Percentiles rank a stretch among this genome's conserved stretches.
These are phyloP conservation scores for Mixia osmundae DNA, from an alignment of 1,284 basidiomycete species.

Conservation along the genomic window DNA sequence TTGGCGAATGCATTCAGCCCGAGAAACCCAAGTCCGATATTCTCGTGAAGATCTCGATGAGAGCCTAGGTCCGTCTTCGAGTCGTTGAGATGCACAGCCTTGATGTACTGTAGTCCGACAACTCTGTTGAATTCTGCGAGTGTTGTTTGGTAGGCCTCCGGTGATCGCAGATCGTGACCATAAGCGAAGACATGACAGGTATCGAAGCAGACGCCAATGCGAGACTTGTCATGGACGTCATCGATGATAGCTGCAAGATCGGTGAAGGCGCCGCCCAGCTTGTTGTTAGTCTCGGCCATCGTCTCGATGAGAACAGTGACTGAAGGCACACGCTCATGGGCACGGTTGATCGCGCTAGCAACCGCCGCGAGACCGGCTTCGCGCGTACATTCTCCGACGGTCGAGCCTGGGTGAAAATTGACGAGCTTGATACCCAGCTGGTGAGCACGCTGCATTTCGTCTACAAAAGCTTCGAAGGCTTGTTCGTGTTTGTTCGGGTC, in stretches of 20 bases:
- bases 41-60: conserved; percentile 56
- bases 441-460: conserved; percentile 60
- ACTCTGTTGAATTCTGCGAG: conserved; percentile 37
- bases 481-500: conserved; percentile 54
- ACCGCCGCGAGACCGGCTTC: conserved; percentile 41
- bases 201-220: conserved; percentile 63
- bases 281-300: conserved; percentile 63
- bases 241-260: conserved; percentile 46
- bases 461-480: conserved; percentile 55
- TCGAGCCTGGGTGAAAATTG: conserved; percentile 71
- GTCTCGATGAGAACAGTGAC: conserved; percentile 58
- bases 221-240: conserved; percentile 43
- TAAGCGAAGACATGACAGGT: conserved; percentile 69
- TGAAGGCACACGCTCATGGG: conserved; percentile 39
- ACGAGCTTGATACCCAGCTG: conserved; percentile 46
- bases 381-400: conserved; percentile 39
- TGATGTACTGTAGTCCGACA: conserved; percentile 46
- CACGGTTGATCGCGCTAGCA: conserved; percentile 48
- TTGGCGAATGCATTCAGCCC: conserved; percentile 39
- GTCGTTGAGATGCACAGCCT: conserved; percentile 66
- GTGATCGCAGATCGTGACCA: conserved; percentile 53
- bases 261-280: conserved; percentile 45
- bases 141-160: conserved; percentile 20
- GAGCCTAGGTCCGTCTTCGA: conserved; percentile 41
- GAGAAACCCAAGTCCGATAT: conserved; percentile 45